Percentiles rank a stretch among this genome's conserved stretches.
Conservation (phyloP, 2,329 filamentous ascomycete species). For the Proliferodiscus dingleyae region DNA sequence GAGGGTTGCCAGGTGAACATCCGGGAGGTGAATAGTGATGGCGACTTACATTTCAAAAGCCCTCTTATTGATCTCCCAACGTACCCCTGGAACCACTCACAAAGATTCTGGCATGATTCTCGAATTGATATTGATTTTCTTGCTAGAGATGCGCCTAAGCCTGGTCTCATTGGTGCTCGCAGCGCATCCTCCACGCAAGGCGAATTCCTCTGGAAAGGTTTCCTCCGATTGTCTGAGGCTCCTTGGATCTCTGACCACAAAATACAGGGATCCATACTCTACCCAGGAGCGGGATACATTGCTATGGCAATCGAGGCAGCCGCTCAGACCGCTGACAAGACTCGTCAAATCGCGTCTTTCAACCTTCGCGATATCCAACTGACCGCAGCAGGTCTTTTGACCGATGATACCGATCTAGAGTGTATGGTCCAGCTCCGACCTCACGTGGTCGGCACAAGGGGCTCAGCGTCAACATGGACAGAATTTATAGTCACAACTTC, state of each 20-base stretch:
- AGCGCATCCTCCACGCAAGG: conserved; percentile 13
- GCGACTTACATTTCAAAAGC: too few species aligned
- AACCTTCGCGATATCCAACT: conserved; percentile 20
- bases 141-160: conserved; percentile 32
- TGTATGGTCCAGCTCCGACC: neutral
- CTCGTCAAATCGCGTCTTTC: neutral
- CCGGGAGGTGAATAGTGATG: too few species aligned
- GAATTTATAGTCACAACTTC: neutral
- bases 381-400: neutral
- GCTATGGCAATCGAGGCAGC: conserved; percentile 26
- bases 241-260: conserved; percentile 29
- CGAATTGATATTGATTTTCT: conserved; percentile 37
- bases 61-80: conserved; percentile 35
- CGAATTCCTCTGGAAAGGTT: conserved; percentile 27
- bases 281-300: conserved; percentile 28
- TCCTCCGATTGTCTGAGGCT: conserved; percentile 19
- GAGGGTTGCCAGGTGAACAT: too few species aligned
- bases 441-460: neutral
- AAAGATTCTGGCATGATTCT: conserved; percentile 48
- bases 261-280: conserved; percentile 21
- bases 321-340: conserved; percentile 11
- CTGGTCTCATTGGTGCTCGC: conserved; percentile 23
- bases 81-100: conserved; percentile 49
- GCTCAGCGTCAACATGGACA: neutral
- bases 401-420: neutral